Percentiles rank a stretch among this genome's conserved stretches.
These are phyloP conservation scores for Elsinoe necatrix DNA, from an alignment of 2,329 filamentous ascomycete genomes.

Conservation along the genomic window DNA sequence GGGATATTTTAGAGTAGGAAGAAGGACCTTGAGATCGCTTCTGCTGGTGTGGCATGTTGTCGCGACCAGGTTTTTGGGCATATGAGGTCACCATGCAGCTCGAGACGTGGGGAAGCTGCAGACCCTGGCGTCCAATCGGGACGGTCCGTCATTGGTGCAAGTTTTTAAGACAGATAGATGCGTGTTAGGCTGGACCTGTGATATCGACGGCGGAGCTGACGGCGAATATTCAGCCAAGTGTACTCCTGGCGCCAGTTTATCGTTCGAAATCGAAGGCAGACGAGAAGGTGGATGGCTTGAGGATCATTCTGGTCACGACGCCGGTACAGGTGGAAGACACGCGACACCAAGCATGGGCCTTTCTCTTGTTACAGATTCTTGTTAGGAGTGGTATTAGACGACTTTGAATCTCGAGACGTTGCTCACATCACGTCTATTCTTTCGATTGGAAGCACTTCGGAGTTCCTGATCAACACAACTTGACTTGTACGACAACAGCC, in stretches of 20 bases:
- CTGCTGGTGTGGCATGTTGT: background rate
- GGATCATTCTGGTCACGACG: background rate
- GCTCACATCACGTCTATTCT: background rate
- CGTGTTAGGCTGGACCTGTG: background rate
- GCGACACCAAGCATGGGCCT: background rate
- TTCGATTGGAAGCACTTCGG: background rate
- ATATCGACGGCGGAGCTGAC: background rate
- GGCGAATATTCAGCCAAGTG: background rate
- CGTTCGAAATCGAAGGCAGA: too few species aligned
- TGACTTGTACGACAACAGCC: background rate
- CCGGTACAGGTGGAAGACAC: background rate
- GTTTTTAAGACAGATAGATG: slow-evolving; percentile 1
- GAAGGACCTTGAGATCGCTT: background rate
- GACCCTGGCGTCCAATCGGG: background rate
- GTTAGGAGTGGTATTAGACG: background rate
- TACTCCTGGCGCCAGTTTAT: background rate
- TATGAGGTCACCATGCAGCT: slow-evolving; percentile 10
- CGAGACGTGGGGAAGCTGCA: background rate
- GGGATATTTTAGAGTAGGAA: background rate
- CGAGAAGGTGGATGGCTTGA: background rate
- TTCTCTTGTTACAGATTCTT: background rate
- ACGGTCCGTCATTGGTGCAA: background rate
- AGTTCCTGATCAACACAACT: background rate
- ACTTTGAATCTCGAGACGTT: background rate
- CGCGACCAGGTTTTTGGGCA: background rate